Evolutionary conservation across 2,329 filamentous ascomycete genomes (phyloP).

Genomic region (Aschersonia sp.): DNA sequence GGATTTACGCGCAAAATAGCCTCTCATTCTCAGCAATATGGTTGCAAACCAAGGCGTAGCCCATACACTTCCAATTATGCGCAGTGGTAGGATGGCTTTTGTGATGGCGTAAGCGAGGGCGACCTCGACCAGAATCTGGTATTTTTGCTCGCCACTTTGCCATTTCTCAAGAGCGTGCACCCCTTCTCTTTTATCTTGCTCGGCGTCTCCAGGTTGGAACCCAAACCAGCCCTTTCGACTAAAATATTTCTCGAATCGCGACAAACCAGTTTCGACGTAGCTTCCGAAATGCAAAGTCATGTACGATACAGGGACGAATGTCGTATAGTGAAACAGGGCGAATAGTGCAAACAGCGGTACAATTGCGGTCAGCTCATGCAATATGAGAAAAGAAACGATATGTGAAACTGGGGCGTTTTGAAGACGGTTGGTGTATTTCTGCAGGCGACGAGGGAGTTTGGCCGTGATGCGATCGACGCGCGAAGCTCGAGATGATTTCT

Average conservation of each 20-base stretch:
- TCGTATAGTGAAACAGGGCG: constrained; percentile 64
- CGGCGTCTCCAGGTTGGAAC: constrained; percentile 24
- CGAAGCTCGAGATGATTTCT: constrained; percentile 14
- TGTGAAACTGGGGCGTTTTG: constrained; percentile 68
- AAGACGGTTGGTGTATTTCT: constrained; percentile 54
- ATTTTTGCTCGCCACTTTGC: constrained; percentile 27
- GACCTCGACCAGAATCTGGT: constrained; percentile 50
- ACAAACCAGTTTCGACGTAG: constrained; percentile 47
- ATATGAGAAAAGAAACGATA: constrained; percentile 69
- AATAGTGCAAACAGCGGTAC: constrained; percentile 64
- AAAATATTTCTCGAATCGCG: constrained; percentile 65
- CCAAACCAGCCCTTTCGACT: constrained; percentile 70
- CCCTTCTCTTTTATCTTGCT: constrained; percentile 6
- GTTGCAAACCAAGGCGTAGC: constrained; percentile 85
- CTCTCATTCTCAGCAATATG: constrained; percentile 31
- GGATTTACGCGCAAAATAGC: constrained; percentile 14
- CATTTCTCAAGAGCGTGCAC: constrained; percentile 18
- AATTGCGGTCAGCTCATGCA: constrained; percentile 86
- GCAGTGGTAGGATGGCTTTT: constrained; percentile 66
- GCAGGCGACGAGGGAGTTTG: constrained; percentile 51
- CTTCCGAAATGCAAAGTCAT: constrained; percentile 33
- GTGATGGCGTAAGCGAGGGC: constrained; percentile 85
- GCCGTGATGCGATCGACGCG: constrained; percentile 31
- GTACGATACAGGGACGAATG: constrained; percentile 51
- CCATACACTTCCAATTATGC: constrained; percentile 71